Evolutionary conservation across 2,329 filamentous ascomycete genomes (phyloP).

Genomic region (Lecanicillium sp.): DNA sequence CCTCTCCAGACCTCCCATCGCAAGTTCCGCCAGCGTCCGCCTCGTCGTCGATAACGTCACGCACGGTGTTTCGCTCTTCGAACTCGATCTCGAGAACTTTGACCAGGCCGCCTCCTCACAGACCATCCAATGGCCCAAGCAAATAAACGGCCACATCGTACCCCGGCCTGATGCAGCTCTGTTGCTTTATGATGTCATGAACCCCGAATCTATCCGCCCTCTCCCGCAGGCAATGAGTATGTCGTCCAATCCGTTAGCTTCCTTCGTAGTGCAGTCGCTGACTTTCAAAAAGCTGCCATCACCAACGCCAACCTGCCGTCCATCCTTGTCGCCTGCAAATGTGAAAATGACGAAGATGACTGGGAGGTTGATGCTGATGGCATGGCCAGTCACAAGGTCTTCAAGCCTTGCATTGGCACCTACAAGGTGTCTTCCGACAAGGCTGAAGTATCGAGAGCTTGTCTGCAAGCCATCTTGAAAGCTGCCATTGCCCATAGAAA

Average conservation of each 20-base stretch:
- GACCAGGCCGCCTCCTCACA: slow-evolving; percentile 48
- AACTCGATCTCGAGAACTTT: slow-evolving; percentile 61
- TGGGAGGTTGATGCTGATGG: slow-evolving; percentile 65
- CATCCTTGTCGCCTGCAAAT: slow-evolving; percentile 83
- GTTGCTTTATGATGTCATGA: slow-evolving; percentile 82
- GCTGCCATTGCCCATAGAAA: slow-evolving; percentile 61
- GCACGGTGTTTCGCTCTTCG: slow-evolving; percentile 56
- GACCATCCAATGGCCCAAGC: slow-evolving; percentile 60
- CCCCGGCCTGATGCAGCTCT: slow-evolving; percentile 78
- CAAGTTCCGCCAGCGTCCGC: slow-evolving; percentile 50
- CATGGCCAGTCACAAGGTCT: slow-evolving; percentile 56
- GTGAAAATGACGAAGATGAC: slow-evolving; percentile 66
- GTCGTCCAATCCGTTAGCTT: slow-evolving; percentile 29
- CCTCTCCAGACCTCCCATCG: slow-evolving; percentile 45
- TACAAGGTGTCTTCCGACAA: slow-evolving; percentile 67
- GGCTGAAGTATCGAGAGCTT: slow-evolving; percentile 67
- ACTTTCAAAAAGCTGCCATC: slow-evolving; percentile 55
- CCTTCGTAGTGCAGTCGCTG: slow-evolving; percentile 11
- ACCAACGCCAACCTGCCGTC: slow-evolving; percentile 68
- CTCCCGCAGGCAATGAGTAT: slow-evolving; percentile 74
- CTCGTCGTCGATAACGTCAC: slow-evolving; percentile 53
- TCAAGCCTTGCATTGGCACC: slow-evolving; percentile 63
- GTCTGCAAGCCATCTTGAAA: slow-evolving; percentile 68
- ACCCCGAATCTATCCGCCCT: slow-evolving; percentile 65
- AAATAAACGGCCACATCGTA: slow-evolving; percentile 62